Conservation (phyloP, 352 stramenopile species). For the Thraustochytrium striatum region DNA sequence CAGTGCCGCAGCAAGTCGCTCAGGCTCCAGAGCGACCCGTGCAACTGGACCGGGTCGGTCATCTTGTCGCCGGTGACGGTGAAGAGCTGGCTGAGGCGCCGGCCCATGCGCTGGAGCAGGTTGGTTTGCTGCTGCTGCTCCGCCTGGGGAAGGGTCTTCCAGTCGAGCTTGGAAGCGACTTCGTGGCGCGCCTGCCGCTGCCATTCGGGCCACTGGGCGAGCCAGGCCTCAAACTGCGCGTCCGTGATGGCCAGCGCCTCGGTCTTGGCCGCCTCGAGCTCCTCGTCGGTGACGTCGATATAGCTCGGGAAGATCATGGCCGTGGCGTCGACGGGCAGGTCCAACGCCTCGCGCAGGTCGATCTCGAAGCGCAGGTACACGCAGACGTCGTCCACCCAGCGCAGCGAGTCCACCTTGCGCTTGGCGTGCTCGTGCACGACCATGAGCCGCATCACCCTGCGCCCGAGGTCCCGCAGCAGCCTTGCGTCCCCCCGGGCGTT, state of each 20-base stretch:
- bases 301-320: slow-evolving; percentile 26
- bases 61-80: too few species aligned
- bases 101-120: too few species aligned
- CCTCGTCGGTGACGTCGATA: slow-evolving; percentile 12
- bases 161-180: background rate
- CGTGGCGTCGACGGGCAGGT: background rate
- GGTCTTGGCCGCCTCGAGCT: background rate
- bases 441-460: slow-evolving; percentile 11
- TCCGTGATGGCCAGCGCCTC: slow-evolving; percentile 3
- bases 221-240: slow-evolving; percentile 19
- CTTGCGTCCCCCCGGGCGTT: background rate
- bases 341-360: slow-evolving; percentile 23
- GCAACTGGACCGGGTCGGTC: too few species aligned
- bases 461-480: background rate
- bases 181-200: slow-evolving; percentile 13
- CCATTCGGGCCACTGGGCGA: slow-evolving; percentile 25
- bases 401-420: too few species aligned
- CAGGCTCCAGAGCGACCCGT: too few species aligned
- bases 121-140: too few species aligned
- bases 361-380: slow-evolving; percentile 44
- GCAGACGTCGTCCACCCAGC: slow-evolving; percentile 31
- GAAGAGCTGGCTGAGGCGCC: too few species aligned
- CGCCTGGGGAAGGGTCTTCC: background rate
- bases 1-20: too few species aligned
- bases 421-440: slow-evolving; percentile 33